phyloP scores from a whole-genome alignment of 2,329 filamentous ascomycete genomes.

The Alternaria sp. region DNA sequence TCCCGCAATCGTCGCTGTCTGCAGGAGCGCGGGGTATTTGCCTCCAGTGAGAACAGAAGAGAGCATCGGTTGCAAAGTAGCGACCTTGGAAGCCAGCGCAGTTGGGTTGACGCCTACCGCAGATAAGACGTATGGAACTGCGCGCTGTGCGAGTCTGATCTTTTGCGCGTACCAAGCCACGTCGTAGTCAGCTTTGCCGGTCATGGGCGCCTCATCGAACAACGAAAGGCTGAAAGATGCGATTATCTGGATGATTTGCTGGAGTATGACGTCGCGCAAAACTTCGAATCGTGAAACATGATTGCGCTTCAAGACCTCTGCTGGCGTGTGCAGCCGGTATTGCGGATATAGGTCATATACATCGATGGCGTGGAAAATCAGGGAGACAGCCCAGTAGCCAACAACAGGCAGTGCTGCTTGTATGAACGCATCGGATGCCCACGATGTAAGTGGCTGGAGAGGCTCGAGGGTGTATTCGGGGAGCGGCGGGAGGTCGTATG shows the following conservation, averaged over 20 bases:
- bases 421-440: conserved; percentile 82
- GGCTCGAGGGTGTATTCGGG: conserved; percentile 79
- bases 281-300: conserved; percentile 86
- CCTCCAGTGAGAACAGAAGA: conserved; percentile 82
- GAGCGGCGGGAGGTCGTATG: conserved; percentile 78
- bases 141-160: conserved; percentile 78
- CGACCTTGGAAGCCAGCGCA: conserved; percentile 77
- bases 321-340: conserved; percentile 93
- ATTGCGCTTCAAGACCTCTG: conserved; percentile 87
- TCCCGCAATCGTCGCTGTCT: conserved; percentile 64
- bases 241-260: conserved; percentile 86
- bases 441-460: conserved; percentile 75
- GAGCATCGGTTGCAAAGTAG: conserved; percentile 73
- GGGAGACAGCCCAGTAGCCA: conserved; percentile 87
- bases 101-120: conserved; percentile 78
- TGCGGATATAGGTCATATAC: conserved; percentile 84
- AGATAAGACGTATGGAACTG: conserved; percentile 75
- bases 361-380: conserved; percentile 89
- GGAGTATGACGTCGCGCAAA: conserved; percentile 86
- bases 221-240: conserved; percentile 73
- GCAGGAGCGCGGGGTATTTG: conserved; percentile 75
- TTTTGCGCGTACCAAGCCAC: conserved; percentile 89
- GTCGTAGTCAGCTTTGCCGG: conserved; percentile 83
- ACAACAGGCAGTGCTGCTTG: conserved; percentile 78
- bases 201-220: conserved; percentile 76